These are phyloP conservation scores for Russula sp. DNA, from an alignment of 768 basidiomycete genomes.

Conservation along the genomic window DNA sequence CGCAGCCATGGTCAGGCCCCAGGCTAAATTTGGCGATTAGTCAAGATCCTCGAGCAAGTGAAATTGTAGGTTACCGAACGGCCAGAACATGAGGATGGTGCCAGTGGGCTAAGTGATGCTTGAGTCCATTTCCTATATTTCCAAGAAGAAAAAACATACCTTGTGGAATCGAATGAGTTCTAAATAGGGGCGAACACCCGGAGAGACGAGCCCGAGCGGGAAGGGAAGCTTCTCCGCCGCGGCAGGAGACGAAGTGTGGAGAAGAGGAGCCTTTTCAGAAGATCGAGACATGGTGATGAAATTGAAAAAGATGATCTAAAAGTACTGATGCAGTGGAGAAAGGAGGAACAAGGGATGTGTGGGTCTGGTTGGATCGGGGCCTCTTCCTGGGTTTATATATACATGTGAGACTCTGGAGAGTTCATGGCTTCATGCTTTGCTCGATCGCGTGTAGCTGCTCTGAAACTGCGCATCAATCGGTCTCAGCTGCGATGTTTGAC, in stretches of 20 bases:
- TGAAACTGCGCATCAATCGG: background rate
- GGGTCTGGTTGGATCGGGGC: background rate
- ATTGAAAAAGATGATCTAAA: background rate
- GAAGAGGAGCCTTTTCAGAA: constrained; percentile 11
- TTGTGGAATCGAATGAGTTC: constrained; percentile 24
- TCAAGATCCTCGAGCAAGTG: background rate
- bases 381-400: constrained; percentile 2
- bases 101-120: constrained; percentile 13
- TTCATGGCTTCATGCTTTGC: background rate
- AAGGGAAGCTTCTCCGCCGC: constrained; percentile 22
- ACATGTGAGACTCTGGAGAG: background rate
- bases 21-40: constrained; percentile 15
- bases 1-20: constrained; percentile 25
- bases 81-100: constrained; percentile 21
- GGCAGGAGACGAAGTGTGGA: background rate
- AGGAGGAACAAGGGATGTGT: background rate
- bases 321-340: background rate
- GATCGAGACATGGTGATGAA: constrained; percentile 1
- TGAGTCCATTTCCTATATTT: background rate
- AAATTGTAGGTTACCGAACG: constrained; percentile 3
- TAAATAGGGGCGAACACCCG: constrained; percentile 22
- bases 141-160: background rate
- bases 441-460: background rate
- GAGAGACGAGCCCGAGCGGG: constrained; percentile 22
- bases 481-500: background rate